A percentile compares a stretch with the other conserved stretches of the same genome.
Conservation (phyloP, 352 stramenopile species). For the Phytophthora hybrid region DNA sequence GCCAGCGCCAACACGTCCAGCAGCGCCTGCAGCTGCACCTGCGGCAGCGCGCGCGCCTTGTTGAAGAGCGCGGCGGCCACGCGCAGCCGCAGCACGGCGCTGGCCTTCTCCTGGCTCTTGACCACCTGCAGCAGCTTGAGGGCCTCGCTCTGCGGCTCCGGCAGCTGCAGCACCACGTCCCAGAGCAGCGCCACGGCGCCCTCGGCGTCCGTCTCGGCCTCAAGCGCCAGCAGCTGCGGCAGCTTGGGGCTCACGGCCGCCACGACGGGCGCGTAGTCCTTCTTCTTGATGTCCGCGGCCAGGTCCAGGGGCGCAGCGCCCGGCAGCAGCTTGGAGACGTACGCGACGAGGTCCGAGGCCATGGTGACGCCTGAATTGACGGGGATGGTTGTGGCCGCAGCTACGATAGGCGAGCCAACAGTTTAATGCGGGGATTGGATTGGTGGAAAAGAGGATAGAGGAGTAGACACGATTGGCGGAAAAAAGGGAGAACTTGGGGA, state of each 20-base stretch:
- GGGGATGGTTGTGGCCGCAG: not conserved
- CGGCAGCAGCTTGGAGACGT: conserved; percentile 84
- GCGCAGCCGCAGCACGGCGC: conserved; percentile 72
- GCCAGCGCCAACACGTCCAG: conserved; percentile 69
- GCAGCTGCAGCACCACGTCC: conserved; percentile 58
- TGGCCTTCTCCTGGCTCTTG: conserved; percentile 57
- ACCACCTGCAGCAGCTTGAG: conserved; percentile 63
- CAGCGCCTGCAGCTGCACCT: conserved; percentile 77
- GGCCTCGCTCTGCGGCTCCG: conserved; percentile 42
- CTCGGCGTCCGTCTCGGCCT: conserved; percentile 84
- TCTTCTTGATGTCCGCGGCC: conserved; percentile 70
- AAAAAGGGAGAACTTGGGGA: not conserved
- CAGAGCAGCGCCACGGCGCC: conserved; percentile 75
- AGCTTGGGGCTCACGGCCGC: conserved; percentile 58
- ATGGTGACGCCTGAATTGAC: conserved; percentile 20
- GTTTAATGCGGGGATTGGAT: not conserved
- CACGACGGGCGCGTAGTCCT: conserved; percentile 57
- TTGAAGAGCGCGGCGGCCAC: conserved; percentile 82
- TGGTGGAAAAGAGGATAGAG: not conserved
- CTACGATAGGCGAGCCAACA: conserved; percentile 1
- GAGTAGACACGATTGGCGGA: not conserved
- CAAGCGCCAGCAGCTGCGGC: conserved; percentile 65
- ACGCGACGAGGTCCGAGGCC: conserved; percentile 72
- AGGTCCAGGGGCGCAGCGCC: conserved; percentile 54
- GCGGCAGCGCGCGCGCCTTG: conserved; percentile 62